Conservation (phyloP, 768 basidiomycete genomes). For the Roridomyces roridus region DNA sequence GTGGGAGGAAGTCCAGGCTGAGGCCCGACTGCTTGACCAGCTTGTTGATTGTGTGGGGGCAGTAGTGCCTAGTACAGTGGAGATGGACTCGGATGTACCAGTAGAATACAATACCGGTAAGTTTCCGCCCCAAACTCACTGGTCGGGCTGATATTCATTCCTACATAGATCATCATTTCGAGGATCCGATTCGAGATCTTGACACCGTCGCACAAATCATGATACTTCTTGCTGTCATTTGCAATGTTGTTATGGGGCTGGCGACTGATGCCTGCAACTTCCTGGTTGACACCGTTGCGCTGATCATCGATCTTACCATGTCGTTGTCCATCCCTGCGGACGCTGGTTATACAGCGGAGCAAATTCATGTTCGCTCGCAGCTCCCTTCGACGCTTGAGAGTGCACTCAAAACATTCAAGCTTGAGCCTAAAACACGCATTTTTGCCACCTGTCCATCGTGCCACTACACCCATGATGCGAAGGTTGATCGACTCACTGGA, state of each 20-base stretch:
- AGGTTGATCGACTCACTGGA: slow-evolving; percentile 14
- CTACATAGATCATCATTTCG: slow-evolving; percentile 22
- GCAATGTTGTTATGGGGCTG: slow-evolving; percentile 19
- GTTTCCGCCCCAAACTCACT: background rate
- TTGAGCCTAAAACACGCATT: too few species aligned
- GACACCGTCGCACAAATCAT: slow-evolving; percentile 16
- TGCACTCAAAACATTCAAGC: too few species aligned
- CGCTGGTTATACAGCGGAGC: slow-evolving; percentile 7
- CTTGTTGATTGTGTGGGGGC: slow-evolving; percentile 16
- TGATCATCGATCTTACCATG: slow-evolving; percentile 22
- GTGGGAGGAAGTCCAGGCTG: slow-evolving; percentile 14
- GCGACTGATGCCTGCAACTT: slow-evolving; percentile 21
- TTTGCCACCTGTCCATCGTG: too few species aligned
- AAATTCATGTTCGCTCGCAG: slow-evolving; percentile 12
- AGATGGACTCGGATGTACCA: background rate
- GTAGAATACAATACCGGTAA: slow-evolving; percentile 14
- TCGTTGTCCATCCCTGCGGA: slow-evolving; percentile 9
- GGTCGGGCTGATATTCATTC: too few species aligned
- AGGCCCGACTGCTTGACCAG: slow-evolving; percentile 14
- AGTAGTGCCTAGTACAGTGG: too few species aligned
- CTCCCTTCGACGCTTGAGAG: slow-evolving; percentile 20
- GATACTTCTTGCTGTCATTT: slow-evolving; percentile 15
- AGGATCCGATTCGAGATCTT: slow-evolving; percentile 15
- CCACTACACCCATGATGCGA: too few species aligned
- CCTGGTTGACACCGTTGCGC: slow-evolving; percentile 18